Percentiles rank a stretch among this genome's conserved stretches.
These are phyloP conservation scores for Tuber borchii DNA, from an alignment of 495 filamentous ascomycete species.

Conservation along the genomic window DNA sequence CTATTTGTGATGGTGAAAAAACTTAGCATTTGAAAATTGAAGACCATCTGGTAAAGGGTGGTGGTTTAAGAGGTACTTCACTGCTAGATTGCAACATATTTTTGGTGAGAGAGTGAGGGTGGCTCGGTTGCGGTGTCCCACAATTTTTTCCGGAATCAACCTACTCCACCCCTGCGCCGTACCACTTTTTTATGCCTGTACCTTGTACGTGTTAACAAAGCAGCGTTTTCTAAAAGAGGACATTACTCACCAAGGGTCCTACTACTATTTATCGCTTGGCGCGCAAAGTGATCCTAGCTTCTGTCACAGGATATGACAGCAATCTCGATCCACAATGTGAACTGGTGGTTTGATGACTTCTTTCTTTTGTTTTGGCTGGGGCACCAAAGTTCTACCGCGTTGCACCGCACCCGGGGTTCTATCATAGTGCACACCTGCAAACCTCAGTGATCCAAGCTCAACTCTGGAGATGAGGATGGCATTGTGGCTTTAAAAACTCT, in stretches of 20 bases:
- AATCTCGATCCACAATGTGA: neutral
- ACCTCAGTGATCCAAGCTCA: neutral
- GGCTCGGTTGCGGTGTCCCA: no score
- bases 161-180: no score
- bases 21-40: no score
- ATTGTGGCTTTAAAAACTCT: neutral
- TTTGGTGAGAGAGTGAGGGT: no score
- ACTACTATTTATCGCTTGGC: neutral
- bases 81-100: no score
- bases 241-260: neutral
- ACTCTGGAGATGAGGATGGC: neutral
- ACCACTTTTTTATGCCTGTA: no score
- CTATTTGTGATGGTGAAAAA: no score
- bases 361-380: neutral
- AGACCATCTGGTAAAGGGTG: no score
- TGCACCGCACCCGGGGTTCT: neutral
- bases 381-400: neutral
- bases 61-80: no score
- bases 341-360: neutral
- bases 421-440: neutral
- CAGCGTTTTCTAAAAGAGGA: neutral
- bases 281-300: neutral
- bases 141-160: no score
- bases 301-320: neutral
- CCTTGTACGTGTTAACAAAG: constrained; percentile 2